Base-by-base conservation (phyloP, 2,329 filamentous ascomycete species). In the Pseudofabraea citricarpa region DNA sequence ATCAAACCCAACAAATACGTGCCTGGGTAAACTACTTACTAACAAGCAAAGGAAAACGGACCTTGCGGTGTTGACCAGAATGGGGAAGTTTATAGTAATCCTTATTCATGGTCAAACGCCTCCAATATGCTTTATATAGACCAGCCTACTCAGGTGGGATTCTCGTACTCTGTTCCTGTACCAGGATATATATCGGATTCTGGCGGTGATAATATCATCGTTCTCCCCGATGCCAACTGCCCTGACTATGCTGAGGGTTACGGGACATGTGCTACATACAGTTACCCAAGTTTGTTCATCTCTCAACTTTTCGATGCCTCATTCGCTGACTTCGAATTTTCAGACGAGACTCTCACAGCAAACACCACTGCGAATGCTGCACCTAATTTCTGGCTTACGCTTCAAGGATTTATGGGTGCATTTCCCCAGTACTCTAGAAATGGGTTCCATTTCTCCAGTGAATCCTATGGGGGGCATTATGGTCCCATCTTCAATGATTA, bases 81-180 rank as follows among this genome's bases (percentile, higher is more conserved):
- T 26, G 55, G 56, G 6, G 52, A 54, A 75, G 52, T 56, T 20
- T 46, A 48, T 27, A 48, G 46, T 4, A 60, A 60, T 44, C 54
- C 78, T 36, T 85, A 79, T 72, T 76, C 77, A 7, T 85, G 80
- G 81, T 78, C 83, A 52, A 71, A 70, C 43, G 68, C 66, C 40
- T 72, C 71, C 36, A 80, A 80, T 49, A 66, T 80, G 62, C 50
- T 72, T 15, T 71, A 63, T 49, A 57, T 68, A 22, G 69, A 73
- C 49, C 70, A 87, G 73, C 81, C 80, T 8, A 79, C 80, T 46
- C 79, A 85, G 59, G 75, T 85, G 36, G 75, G 77, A 20, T 77
- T 82, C 51, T 81, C 77, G 2, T 79, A 75, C n/a, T 18, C 24
- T 15, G n/a, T n/a, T 4, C 23, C 24, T 4, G 21, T 43, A 20